These are phyloP conservation scores for Pyracantha coccinea DNA, from an alignment of 331 rosid species.

Conservation along the genomic window DNA sequence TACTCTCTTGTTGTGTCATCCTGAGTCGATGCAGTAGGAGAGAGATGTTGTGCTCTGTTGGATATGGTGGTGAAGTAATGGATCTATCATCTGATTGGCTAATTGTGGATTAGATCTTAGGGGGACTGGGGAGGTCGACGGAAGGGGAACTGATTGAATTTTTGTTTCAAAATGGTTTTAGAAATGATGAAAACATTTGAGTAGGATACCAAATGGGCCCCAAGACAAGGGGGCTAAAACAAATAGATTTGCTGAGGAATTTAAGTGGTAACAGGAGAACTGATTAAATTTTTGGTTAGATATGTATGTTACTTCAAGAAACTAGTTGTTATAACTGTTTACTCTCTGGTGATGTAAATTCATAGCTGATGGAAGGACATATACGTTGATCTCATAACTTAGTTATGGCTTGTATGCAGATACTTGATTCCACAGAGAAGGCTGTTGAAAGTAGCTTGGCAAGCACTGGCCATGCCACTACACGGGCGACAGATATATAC, in stretches of 20 bases:
- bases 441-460: conserved; percentile 89
- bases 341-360: not conserved
- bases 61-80: no score
- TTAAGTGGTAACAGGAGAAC: not conserved
- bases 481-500: conserved; percentile 55
- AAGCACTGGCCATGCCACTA: conserved; percentile 64
- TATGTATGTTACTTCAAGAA: not conserved
- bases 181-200: no score
- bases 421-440: conserved; percentile 80
- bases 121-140: no score
- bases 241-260: not conserved
- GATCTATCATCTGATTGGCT: no score
- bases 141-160: no score
- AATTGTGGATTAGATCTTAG: no score
- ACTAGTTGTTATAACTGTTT: not conserved
- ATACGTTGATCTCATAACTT: conserved; percentile 2
- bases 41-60: no score
- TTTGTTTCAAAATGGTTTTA: no score
- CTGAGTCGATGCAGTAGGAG: no score
- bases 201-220: no score
- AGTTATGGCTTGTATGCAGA: conserved; percentile 33
- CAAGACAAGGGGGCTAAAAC: not conserved
- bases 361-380: not conserved
- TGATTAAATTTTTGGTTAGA: not conserved
- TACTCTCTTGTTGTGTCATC: no score